A percentile compares a stretch with the other conserved stretches of the same genome.
These are phyloP conservation scores for Pichia sp. DNA, from an alignment of 1,139 yeast species.

Conservation along the genomic window DNA sequence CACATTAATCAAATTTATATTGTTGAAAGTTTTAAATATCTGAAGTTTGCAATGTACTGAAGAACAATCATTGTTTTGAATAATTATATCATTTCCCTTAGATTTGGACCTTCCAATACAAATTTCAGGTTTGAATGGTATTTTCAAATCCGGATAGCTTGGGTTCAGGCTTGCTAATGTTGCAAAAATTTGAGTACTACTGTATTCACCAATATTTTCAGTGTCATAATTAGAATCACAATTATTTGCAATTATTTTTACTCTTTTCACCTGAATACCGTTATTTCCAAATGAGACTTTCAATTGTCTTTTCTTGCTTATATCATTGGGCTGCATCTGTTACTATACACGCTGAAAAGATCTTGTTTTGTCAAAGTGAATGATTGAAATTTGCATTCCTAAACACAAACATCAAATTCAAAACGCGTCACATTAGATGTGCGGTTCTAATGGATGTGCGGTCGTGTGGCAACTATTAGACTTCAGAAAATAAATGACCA, in stretches of 20 bases:
- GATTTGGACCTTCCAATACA: conserved; percentile 52
- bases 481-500: not conserved
- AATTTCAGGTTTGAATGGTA: conserved; percentile 6
- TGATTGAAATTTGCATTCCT: not conserved
- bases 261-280: not conserved
- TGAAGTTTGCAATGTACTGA: conserved; percentile 54
- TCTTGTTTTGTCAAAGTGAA: no score
- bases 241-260: not conserved
- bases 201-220: not conserved
- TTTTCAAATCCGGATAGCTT: conserved; percentile 2
- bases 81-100: conserved; percentile 46
- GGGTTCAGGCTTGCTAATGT: conserved; percentile 4
- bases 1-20: conserved; percentile 39
- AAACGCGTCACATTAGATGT: not conserved
- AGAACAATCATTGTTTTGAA: conserved; percentile 57
- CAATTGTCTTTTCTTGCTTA: conserved; percentile 1
- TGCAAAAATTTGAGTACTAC: conserved; percentile 2
- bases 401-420: no score
- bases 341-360: no score
- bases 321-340: not conserved
- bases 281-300: conserved; percentile 5
- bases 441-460: not conserved
- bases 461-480: not conserved
- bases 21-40: conserved; percentile 26
- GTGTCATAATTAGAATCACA: no score